phyloP scores from a whole-genome alignment of 1,284 basidiomycete genomes.

The Cutaneotrichosporon mucoides region DNA sequence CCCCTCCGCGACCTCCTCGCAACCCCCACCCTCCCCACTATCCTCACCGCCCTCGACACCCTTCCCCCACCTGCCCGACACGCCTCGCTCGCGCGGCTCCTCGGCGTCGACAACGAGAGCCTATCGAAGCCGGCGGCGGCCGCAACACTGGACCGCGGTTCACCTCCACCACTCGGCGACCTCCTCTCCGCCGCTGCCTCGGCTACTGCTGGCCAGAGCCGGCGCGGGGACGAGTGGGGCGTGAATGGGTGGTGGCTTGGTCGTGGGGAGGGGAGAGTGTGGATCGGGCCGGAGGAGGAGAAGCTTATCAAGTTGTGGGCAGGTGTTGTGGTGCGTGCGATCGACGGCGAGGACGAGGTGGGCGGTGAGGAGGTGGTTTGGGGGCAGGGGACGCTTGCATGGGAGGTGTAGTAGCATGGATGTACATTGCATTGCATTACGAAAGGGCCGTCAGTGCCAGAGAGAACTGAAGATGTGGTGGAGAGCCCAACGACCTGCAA shows the following conservation, averaged over 20 bases:
- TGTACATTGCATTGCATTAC: too few relatives aligned
- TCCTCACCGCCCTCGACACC: slow-evolving; percentile 37
- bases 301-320: slow-evolving; percentile 39
- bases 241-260: slow-evolving; percentile 38
- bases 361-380: too few relatives aligned
- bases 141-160: slow-evolving; percentile 27
- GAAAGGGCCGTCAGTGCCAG: too few relatives aligned
- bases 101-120: slow-evolving; percentile 32
- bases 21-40: slow-evolving; percentile 26
- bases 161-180: slow-evolving; percentile 38
- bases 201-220: too few relatives aligned
- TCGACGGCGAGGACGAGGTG: slow-evolving; percentile 30
- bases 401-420: too few relatives aligned
- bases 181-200: slow-evolving; percentile 16
- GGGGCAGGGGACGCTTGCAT: too few relatives aligned
- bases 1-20: slow-evolving; percentile 35
- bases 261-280: slow-evolving; percentile 24
- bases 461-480: too few relatives aligned
- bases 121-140: slow-evolving; percentile 25
- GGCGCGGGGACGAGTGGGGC: slow-evolving; percentile 13
- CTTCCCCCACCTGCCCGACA: slow-evolving; percentile 22
- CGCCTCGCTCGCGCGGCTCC: slow-evolving; percentile 28
- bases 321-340: slow-evolving; percentile 30
- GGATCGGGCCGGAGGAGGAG: slow-evolving; percentile 41
- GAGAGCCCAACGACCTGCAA: too few relatives aligned